Percentiles rank a stretch among this genome's conserved stretches.
These are phyloP conservation scores for Flaveria bidentis DNA, from an alignment of 129 eudicot species.

Conservation along the genomic window DNA sequence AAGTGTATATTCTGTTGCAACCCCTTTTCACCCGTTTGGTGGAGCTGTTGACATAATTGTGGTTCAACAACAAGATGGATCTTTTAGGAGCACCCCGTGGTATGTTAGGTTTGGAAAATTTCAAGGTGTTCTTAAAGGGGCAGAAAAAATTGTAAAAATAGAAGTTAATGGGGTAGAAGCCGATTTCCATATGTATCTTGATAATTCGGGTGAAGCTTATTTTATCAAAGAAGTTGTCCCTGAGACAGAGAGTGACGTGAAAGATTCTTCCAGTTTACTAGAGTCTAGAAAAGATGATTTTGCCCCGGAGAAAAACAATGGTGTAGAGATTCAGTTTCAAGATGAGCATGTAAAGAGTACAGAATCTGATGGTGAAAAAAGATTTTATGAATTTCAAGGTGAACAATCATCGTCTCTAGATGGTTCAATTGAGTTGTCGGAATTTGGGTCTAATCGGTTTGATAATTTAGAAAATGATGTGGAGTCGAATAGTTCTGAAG, in stretches of 20 bases:
- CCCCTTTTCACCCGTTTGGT: constrained; percentile 97
- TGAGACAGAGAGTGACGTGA: constrained; percentile 38
- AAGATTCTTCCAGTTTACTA: constrained; percentile 37
- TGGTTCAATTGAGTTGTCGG: constrained; percentile 63
- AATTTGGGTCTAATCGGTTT: constrained; percentile 60
- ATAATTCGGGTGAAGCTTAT: constrained; percentile 95
- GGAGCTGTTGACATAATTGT: constrained; percentile 94
- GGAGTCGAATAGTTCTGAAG: constrained; percentile 67
- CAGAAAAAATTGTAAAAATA: constrained; percentile 77
- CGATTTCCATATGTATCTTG: constrained; percentile 86
- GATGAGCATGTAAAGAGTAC: constrained; percentile 63
- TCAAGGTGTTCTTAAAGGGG: constrained; percentile 89
- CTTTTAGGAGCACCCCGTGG: constrained; percentile 88
- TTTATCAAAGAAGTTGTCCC: constrained; percentile 63
- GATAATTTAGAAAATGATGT: constrained; percentile 62
- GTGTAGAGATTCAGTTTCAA: constrained; percentile 47
- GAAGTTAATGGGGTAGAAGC: constrained; percentile 86
- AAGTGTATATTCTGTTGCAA: constrained; percentile 86
- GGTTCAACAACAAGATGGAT: constrained; percentile 87
- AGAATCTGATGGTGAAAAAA: constrained; percentile 66
- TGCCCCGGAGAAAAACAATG: constrained; percentile 26
- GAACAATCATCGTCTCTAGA: constrained; percentile 65
- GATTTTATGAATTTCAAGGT: constrained; percentile 78
- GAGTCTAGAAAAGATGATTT: constrained; percentile 37
- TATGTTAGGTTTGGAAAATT: constrained; percentile 91